Base-by-base conservation (phyloP, 805 yeast genomes). In the Priceomyces fermenticarens region DNA sequence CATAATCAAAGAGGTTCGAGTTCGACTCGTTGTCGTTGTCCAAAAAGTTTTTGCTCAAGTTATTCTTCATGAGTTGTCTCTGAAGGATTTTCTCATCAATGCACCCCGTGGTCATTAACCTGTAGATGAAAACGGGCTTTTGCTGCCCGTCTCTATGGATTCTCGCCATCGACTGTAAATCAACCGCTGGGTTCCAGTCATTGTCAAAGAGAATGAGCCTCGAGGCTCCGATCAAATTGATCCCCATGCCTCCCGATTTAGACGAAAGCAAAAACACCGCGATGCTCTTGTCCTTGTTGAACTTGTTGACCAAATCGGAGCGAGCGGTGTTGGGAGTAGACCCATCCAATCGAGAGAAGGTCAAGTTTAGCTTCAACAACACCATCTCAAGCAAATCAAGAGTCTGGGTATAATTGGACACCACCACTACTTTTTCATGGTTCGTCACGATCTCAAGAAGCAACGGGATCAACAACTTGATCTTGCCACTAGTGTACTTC, bases 121-220 rank as follows among this genome's bases (percentile, higher is more conserved):
- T 72, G 56, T 93, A 93, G 25, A 91, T 81, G 55, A 68, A 83
- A 9, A 89, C 93, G 0, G 88, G 88, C 35, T 65, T 75, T 36
- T 63, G 77, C 58, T 93, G 99, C 0, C 99, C 99, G 59, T 91
- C 97, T 52, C 99, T 72, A 56, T 91, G 96, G 5, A 93, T 82
- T 47, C 99, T 68, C 1, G 97, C 96, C 95, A 91, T 87, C 0
- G 97, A 96, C 59, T 93, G 99, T 27, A 85, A 60, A 55, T 93
- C 99, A 10, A 83, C 74, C 0, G 97, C 80, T 0, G 99, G 99
- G 48, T 93, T 93, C 99, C 99, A 93, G 55, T 93, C 98, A 48
- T 93, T 88, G 57, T 93, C 99, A 55, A 87, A 85, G 15, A 93
- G 64, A 4, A 93, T 73, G 31, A 93, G 64, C 20, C 98, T 65